Evolutionary conservation across 495 filamentous ascomycete species (phyloP), one percentile per base, ranked within the genome.

Genomic region (Penicillium waksmanii): DNA sequence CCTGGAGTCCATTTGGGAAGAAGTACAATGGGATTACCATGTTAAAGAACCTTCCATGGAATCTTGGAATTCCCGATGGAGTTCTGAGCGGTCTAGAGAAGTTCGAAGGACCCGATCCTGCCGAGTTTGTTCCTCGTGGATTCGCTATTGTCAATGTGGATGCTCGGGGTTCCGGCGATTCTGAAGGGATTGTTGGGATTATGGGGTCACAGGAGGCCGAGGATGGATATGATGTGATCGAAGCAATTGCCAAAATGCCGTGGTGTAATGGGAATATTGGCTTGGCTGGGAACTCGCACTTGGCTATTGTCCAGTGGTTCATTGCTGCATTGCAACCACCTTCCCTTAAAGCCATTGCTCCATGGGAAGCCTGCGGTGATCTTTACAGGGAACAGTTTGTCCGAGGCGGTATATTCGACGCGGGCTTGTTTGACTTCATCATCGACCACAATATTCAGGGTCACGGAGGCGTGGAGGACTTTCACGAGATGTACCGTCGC

Each of bases 371-470:
- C 1, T 63, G 62, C 33, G 60, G 60, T 0, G 77, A 81, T 51
- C 65, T 77, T 13, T 79, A 76, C 51, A 64, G 74, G 0, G 76
- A 80, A 4, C 57, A 57, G 9, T 65, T 57, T 48, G 40, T 19
- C 25, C 53, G 57, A 12, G 58, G 86, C 84, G 73, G 87, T 87
- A 65, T 81, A 80, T 64, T 66, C 46, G 31, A 44, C 50, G 42
- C 38, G n/a, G 54, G 50, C 19, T 27, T 56, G 9, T 62, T 56
- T n/a, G 56, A 62, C 33, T 38, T 52, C n/a, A 58, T 62, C n/a
- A 18, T 46, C 33, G 47, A 55, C 9, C 36, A 34, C 21, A 53
- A 57, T 5, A 47, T 60, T 13, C 53, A 27, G 15, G 62, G 62
- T 3, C 73, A 69, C 61, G 66, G 73, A 36, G 74, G 73, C 1